Conservation (phyloP, 1,284 basidiomycete species). For the Neonothopanus nambi region DNA sequence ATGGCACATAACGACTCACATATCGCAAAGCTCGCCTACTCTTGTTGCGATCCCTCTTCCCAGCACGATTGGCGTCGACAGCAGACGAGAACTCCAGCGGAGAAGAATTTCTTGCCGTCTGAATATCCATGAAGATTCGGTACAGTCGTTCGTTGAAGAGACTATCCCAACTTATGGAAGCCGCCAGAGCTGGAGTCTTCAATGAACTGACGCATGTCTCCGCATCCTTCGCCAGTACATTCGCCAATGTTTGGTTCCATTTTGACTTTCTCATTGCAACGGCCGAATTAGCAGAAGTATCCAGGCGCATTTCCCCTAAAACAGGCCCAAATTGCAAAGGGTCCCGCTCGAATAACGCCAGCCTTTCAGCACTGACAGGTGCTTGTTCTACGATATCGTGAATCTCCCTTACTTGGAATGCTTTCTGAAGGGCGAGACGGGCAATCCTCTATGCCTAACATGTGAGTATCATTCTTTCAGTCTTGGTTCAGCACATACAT, state of each 20-base stretch:
- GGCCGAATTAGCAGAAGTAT: not conserved
- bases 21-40: too few relatives aligned
- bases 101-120: not conserved
- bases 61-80: too few relatives aligned
- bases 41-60: too few relatives aligned
- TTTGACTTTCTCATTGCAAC: not conserved
- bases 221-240: not conserved
- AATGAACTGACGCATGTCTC: too few relatives aligned
- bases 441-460: not conserved
- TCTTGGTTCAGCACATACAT: too few relatives aligned
- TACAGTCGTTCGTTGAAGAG: not conserved
- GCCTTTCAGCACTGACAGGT: not conserved
- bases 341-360: not conserved
- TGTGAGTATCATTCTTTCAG: not conserved
- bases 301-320: not conserved
- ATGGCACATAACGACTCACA: too few relatives aligned
- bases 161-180: not conserved
- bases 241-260: not conserved
- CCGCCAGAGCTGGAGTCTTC: too few relatives aligned
- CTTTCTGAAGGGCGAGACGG: not conserved
- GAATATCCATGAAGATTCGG: not conserved
- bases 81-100: too few relatives aligned
- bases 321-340: not conserved
- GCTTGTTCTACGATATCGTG: not conserved
- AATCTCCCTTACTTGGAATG: not conserved